Evolutionary conservation across 371 early-diverging fungal genomes (phyloP).

Genomic region (Basidiobolus meristosporus): DNA sequence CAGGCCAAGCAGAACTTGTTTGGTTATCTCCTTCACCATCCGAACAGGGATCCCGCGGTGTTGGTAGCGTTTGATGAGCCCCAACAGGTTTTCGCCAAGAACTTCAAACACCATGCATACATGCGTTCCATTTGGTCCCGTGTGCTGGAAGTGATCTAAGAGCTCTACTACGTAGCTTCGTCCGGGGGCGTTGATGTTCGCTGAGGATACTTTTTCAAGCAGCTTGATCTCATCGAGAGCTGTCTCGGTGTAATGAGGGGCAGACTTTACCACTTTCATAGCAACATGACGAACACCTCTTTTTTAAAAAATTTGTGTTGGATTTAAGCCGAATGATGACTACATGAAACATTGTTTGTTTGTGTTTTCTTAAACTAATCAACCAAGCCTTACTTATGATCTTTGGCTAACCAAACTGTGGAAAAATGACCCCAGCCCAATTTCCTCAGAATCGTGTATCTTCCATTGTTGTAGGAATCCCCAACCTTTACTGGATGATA

Average conservation of each 20-base stretch:
- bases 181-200: slow-evolving; percentile 33
- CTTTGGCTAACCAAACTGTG: slow-evolving; percentile 87
- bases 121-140: slow-evolving; percentile 82
- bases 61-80: slow-evolving; percentile 51
- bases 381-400: slow-evolving; percentile 37
- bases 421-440: slow-evolving; percentile 98
- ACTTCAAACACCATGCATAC: slow-evolving; percentile 96
- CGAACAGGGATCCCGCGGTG: slow-evolving; percentile 69
- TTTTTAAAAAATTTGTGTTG: too few species aligned
- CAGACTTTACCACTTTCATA: slow-evolving; percentile 91
- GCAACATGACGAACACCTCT: slow-evolving; percentile 68
- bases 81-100: slow-evolving; percentile 82
- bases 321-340: too few species aligned
- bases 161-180: slow-evolving; percentile 59
- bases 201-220: slow-evolving; percentile 48
- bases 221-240: slow-evolving; percentile 92
- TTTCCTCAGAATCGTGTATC: slow-evolving; percentile 74
- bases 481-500: slow-evolving; percentile 83
- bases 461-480: slow-evolving; percentile 53
- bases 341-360: not conserved
- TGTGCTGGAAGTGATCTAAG: slow-evolving; percentile 70
- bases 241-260: slow-evolving; percentile 86
- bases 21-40: slow-evolving; percentile 71
- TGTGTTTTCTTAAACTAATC: too few species aligned
- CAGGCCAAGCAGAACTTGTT: slow-evolving; percentile 75